Base-by-base conservation (phyloP, 768 basidiomycete species). In the Lactarius sanguifluus region DNA sequence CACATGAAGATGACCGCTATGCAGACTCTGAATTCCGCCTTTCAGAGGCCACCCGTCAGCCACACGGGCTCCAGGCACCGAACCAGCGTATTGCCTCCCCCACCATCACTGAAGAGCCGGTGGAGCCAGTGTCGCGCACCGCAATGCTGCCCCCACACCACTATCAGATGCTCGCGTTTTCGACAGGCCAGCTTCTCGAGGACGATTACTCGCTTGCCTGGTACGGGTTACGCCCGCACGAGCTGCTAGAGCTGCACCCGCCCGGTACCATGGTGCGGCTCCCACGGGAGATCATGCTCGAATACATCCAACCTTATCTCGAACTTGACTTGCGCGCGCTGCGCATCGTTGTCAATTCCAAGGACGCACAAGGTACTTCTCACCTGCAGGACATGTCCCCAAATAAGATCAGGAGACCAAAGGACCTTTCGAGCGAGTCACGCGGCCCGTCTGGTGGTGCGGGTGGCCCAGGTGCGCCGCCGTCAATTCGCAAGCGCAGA, bases 241-340 rank as follows among this genome's bases (percentile, higher is more conserved):
- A 92, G 70, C 80, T 92, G 2, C 80, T 92, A 25, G 91, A 92
- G 71, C 74, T 92, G 20, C 89, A 92, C 64, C 79, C 80, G 8
- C 66, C 62, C 2, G 64, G 69, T 15, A 73, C 75, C 36, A 68
- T 85, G 47, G 77, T 81, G 3, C 73, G 73, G 4, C 78, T 89
- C 0, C 83, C 80, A 2, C 76, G 83, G 23, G 73, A 76, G 28
- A 59, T 73, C 45, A 69, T 79, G 20, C 70, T 73, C 55, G 77
- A 79, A 7, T 89, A 89, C 68, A 75, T 81, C 32, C 77, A 82
- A 38, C 87, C 86, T 0, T 88, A 85, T 75, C 87, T 86, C 72
- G 83, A 86, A 57, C 81, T 82, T 15, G 80, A 76, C 69, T 83
- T 85, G 13, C 79, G 79, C 34, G 80, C 82, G 0, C 74, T 89